Evolutionary conservation across 202 grass and related monocot species (phyloP).

Genomic region (Carex sylvatica): DNA sequence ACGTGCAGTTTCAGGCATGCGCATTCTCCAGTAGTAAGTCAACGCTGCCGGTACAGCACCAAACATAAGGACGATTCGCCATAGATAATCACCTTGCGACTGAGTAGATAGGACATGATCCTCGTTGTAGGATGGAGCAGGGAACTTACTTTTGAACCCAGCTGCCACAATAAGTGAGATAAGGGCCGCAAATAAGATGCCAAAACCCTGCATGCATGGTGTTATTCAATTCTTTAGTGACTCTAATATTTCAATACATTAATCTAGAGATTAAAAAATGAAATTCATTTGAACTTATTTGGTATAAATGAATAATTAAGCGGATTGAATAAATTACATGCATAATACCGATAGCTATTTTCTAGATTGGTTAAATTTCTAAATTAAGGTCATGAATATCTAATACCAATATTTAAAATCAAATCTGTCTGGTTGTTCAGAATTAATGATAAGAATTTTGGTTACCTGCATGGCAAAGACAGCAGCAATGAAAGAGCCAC

Average conservation of each 20-base stretch:
- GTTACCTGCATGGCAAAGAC: slow-evolving; percentile 76
- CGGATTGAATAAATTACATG: neutral
- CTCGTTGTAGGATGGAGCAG: slow-evolving; percentile 15
- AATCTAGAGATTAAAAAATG: slow-evolving; percentile 16
- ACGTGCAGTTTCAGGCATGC: slow-evolving; percentile 78
- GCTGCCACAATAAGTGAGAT: slow-evolving; percentile 35
- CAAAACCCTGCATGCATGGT: slow-evolving; percentile 46
- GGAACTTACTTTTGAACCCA: slow-evolving; percentile 36
- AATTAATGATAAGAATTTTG: neutral
- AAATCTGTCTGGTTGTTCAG: too few species aligned
- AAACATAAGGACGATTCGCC: slow-evolving; percentile 73
- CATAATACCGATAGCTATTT: neutral
- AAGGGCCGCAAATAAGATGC: slow-evolving; percentile 47
- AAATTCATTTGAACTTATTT: slow-evolving; percentile 47
- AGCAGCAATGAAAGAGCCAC: slow-evolving; percentile 64
- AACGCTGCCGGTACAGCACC: slow-evolving; percentile 47
- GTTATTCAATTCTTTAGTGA: neutral
- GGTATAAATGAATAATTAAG: slow-evolving; percentile 47
- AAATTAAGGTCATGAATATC: too few species aligned
- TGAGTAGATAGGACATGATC: slow-evolving; percentile 26
- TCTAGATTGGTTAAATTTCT: slow-evolving; percentile 27
- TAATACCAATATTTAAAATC: too few species aligned
- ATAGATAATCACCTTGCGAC: slow-evolving; percentile 52
- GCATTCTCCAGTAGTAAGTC: slow-evolving; percentile 76
- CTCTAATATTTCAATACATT: neutral